A percentile compares a stretch with the other conserved stretches of the same genome.
Conservation (phyloP, 2,329 filamentous ascomycete genomes). For the Lecanoromycetidae sp. region DNA sequence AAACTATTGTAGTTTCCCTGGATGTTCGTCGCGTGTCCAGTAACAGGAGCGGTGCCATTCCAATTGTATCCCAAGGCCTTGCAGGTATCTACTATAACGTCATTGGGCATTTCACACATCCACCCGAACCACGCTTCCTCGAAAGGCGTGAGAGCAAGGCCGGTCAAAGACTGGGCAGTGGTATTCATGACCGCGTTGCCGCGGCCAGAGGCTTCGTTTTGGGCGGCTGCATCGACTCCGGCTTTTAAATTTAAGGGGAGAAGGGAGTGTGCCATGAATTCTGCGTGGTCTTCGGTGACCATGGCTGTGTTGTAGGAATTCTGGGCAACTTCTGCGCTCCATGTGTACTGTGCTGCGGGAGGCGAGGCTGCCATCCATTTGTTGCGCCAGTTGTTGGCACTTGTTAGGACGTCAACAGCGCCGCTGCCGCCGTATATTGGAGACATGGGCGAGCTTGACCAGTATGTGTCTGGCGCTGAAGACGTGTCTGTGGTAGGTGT, state of each 20-base stretch:
- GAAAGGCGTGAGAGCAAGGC: background rate
- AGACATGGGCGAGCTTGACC: background rate
- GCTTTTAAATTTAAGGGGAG: background rate
- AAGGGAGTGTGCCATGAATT: too few species aligned
- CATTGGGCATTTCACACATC: constrained; percentile 2
- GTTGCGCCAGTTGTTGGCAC: constrained; percentile 3
- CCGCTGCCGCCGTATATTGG: background rate
- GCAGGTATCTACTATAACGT: background rate
- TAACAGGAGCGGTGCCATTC: background rate
- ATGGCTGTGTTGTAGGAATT: background rate
- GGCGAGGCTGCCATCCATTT: background rate
- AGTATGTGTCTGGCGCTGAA: background rate
- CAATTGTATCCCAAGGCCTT: background rate
- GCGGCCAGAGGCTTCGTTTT: background rate
- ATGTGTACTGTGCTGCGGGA: background rate
- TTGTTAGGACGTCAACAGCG: background rate
- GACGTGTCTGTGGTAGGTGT: background rate
- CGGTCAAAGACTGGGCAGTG: background rate
- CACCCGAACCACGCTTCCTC: background rate
- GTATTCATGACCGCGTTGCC: background rate
- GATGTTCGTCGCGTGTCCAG: too few species aligned
- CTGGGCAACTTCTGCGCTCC: background rate
- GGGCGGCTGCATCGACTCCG: too few species aligned
- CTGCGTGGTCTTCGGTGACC: background rate
- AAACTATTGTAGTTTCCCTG: too few species aligned